Evolutionary conservation across 768 basidiomycete genomes (phyloP).

Genomic region (Mycena indigotica): DNA sequence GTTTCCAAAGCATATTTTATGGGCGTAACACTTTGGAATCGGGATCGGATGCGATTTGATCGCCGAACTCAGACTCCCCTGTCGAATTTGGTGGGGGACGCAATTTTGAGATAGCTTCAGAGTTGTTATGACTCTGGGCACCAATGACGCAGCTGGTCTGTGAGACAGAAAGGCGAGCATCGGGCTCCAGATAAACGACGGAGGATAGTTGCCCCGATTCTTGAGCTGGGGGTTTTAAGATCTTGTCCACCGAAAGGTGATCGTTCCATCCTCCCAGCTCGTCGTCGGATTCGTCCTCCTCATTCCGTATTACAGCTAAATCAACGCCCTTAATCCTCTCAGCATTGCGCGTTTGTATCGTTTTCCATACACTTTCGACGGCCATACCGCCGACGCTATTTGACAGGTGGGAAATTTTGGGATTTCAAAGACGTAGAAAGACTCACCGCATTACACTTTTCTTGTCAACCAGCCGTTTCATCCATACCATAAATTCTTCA

Average conservation of each 20-base stretch:
- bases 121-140: conserved; percentile 3
- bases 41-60: conserved; percentile 33
- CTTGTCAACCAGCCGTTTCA: neutral
- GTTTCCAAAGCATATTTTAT: conserved; percentile 56
- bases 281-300: neutral
- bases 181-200: too few relatives aligned
- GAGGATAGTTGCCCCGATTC: too few relatives aligned
- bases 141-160: neutral
- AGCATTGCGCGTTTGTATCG: too few relatives aligned
- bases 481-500: neutral
- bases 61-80: conserved; percentile 41
- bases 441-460: neutral
- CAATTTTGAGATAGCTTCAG: conserved; percentile 11
- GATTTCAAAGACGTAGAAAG: neutral
- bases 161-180: neutral
- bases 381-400: neutral
- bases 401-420: neutral
- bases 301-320: neutral
- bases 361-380: neutral
- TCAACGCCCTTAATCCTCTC: neutral
- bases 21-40: conserved; percentile 45
- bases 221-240: too few relatives aligned
- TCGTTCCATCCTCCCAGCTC: too few relatives aligned
- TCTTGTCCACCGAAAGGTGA: neutral
- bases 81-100: conserved; percentile 15